Evolutionary conservation across 2,329 filamentous ascomycete genomes (phyloP).

Genomic region (Cordyceps cicadae): DNA sequence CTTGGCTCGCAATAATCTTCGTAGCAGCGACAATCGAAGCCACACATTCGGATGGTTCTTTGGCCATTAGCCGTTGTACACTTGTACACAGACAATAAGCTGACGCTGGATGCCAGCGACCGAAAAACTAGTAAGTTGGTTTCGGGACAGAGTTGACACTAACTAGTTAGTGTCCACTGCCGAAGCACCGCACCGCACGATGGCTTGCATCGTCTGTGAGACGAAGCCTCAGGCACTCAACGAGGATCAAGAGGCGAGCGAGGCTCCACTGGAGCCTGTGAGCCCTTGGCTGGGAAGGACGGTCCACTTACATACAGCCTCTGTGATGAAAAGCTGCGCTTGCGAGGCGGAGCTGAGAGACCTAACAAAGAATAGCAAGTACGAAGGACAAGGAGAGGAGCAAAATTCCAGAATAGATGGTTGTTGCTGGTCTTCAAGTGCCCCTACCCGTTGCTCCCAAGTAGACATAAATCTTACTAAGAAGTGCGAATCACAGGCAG

Average conservation of each 20-base stretch:
- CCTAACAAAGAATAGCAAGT: too few relatives aligned
- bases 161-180: neutral
- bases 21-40: neutral
- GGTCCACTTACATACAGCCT: neutral
- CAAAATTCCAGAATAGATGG: too few relatives aligned
- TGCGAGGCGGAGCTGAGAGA: neutral
- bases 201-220: conserved; percentile 1
- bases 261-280: neutral
- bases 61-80: neutral
- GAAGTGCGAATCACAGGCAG: too few relatives aligned
- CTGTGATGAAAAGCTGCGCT: neutral
- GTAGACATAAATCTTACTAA: too few relatives aligned
- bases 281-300: neutral
- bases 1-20: neutral
- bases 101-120: neutral
- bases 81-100: neutral
- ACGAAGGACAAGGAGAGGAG: too few relatives aligned
- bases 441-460: neutral
- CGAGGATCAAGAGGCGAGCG: neutral
- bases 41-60: neutral
- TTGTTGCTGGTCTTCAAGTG: too few relatives aligned
- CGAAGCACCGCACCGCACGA: conserved; percentile 10
- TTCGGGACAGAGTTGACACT: neutral
- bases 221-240: neutral
- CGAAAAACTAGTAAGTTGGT: neutral